phyloP scores from a whole-genome alignment of 2,329 filamentous ascomycete species.

The Penicillium digitatum region DNA sequence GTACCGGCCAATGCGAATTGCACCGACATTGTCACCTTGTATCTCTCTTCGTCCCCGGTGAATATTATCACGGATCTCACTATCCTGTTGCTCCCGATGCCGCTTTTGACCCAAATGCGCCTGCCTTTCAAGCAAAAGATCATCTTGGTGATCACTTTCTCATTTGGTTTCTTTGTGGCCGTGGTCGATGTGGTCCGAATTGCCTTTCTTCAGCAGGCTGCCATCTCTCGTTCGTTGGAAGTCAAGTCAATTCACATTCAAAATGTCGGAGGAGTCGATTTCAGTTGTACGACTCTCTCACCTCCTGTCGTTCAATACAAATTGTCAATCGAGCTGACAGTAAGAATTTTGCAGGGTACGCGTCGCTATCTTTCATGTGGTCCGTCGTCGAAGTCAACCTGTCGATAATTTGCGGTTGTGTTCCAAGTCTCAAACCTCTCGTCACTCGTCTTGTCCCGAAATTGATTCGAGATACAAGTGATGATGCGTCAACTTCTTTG shows the following conservation, averaged over 20 bases:
- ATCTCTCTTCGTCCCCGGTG: conserved; percentile 73
- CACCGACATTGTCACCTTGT: conserved; percentile 60
- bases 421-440: conserved; percentile 87
- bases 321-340: conserved; percentile 16
- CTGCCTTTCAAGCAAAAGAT: conserved; percentile 81
- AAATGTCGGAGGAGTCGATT: conserved; percentile 47
- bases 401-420: conserved; percentile 83
- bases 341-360: conserved; percentile 63
- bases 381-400: conserved; percentile 86
- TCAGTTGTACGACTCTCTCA: conserved; percentile 44
- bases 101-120: conserved; percentile 80
- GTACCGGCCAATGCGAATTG: conserved; percentile 49
- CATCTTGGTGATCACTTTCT: conserved; percentile 80
- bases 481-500: conserved; percentile 23
- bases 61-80: conserved; percentile 90
- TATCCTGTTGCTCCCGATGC: conserved; percentile 81
- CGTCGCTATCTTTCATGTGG: conserved; percentile 87
- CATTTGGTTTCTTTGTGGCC: conserved; percentile 80
- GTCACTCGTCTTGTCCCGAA: conserved; percentile 60
- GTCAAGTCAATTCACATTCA: conserved; percentile 30
- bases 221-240: conserved; percentile 36
- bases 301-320: neutral
- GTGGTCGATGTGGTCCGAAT: conserved; percentile 86
- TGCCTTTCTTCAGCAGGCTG: conserved; percentile 78
- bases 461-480: conserved; percentile 50